These are phyloP conservation scores for Suhomyces atakaporum DNA, from an alignment of 1,139 yeast species.

Conservation along the genomic window DNA sequence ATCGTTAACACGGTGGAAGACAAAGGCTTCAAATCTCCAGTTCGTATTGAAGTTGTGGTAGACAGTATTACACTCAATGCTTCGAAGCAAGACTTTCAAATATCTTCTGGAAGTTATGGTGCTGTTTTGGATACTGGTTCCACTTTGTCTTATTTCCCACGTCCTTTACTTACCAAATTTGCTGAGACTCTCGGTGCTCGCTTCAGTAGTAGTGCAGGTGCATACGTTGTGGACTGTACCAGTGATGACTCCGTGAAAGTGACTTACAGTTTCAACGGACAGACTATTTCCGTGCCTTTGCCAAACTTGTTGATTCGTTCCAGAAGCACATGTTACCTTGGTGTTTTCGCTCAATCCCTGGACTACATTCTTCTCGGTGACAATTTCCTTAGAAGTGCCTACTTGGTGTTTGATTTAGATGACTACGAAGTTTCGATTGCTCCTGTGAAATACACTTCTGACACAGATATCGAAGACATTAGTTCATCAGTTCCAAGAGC, in stretches of 20 bases:
- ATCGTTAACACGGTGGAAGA: slow-evolving; percentile 26
- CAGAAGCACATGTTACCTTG: slow-evolving; percentile 28
- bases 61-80: slow-evolving; percentile 19
- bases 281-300: slow-evolving; percentile 47
- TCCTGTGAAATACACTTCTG: slow-evolving; percentile 47
- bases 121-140: slow-evolving; percentile 27
- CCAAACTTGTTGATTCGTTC: slow-evolving; percentile 30
- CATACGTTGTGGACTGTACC: slow-evolving; percentile 32
- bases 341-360: slow-evolving; percentile 27
- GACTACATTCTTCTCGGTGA: slow-evolving; percentile 58
- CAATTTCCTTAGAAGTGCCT: slow-evolving; percentile 69
- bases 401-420: slow-evolving; percentile 77
- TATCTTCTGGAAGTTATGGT: slow-evolving; percentile 15
- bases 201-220: slow-evolving; percentile 31
- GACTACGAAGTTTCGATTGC: slow-evolving; percentile 67
- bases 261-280: slow-evolving; percentile 55
- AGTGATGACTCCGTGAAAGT: slow-evolving; percentile 22
- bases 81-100: slow-evolving; percentile 4
- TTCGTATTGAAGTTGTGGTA: slow-evolving; percentile 31
- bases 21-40: slow-evolving; percentile 23
- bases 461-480: slow-evolving; percentile 47
- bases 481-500: slow-evolving; percentile 49
- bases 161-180: slow-evolving; percentile 25
- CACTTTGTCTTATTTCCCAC: slow-evolving; percentile 40
- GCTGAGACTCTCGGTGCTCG: slow-evolving; percentile 33